Evolutionary conservation across 1,139 yeast genomes (phyloP).

Genomic region (Protomyces inouyei): DNA sequence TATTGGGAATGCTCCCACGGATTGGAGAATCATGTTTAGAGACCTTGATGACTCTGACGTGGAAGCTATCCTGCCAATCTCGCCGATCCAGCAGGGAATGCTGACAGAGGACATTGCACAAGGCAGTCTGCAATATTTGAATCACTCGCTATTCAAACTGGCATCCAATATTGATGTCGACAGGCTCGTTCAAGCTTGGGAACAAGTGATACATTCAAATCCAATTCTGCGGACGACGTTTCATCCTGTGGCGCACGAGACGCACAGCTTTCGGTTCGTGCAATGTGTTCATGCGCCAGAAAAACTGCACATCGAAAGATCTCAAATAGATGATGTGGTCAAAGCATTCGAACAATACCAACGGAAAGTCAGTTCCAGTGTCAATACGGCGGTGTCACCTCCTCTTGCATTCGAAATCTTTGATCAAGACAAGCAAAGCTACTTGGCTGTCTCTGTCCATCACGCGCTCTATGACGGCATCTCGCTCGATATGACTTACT

Average conservation of each 20-base stretch:
- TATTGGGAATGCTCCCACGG: background rate
- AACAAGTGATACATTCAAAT: constrained; percentile 25
- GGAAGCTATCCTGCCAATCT: constrained; percentile 30
- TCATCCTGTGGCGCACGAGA: constrained; percentile 3
- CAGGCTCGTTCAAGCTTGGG: constrained; percentile 31
- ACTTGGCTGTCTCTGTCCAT: constrained; percentile 31
- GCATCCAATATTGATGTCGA: constrained; percentile 23
- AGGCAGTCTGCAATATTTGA: constrained; percentile 28
- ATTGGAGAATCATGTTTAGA: background rate
- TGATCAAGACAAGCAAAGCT: constrained; percentile 3
- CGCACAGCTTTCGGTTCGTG: background rate
- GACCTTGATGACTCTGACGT: background rate
- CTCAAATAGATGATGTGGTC: background rate
- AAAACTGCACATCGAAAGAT: background rate
- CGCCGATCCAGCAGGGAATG: constrained; percentile 35
- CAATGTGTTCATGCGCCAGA: background rate
- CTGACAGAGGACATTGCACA: constrained; percentile 20
- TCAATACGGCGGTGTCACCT: background rate
- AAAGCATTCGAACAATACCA: background rate
- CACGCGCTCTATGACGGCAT: constrained; percentile 31
- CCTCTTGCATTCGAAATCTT: background rate
- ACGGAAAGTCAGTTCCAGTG: background rate
- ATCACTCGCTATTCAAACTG: constrained; percentile 31
- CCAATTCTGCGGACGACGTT: constrained; percentile 30
- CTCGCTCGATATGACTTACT: background rate